These are phyloP conservation scores for Kodamaea sagamina DNA, from an alignment of 805 yeast species.

Conservation along the genomic window DNA sequence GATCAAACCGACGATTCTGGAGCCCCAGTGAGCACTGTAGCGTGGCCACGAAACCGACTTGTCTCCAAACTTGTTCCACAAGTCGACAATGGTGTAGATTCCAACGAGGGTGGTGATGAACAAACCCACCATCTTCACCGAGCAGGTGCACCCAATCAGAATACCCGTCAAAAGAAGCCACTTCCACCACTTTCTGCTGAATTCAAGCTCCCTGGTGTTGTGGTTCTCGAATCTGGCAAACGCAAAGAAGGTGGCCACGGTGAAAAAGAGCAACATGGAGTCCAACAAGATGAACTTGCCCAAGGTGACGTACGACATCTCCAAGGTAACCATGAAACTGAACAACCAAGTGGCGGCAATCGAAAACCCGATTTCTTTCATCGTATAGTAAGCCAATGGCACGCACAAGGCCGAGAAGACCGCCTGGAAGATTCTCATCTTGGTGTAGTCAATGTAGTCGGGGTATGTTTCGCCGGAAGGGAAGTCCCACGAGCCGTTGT, in stretches of 20 bases:
- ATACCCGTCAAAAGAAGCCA: constrained; percentile 87
- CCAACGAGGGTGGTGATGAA: constrained; percentile 89
- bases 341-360: constrained; percentile 74
- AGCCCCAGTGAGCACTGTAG: constrained; percentile 64
- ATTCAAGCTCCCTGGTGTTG: constrained; percentile 47
- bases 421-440: constrained; percentile 89
- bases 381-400: constrained; percentile 84
- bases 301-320: constrained; percentile 78
- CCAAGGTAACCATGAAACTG: constrained; percentile 77
- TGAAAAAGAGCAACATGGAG: constrained; percentile 87
- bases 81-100: constrained; percentile 80
- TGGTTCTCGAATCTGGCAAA: constrained; percentile 71
- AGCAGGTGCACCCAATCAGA: constrained; percentile 83
- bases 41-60: constrained; percentile 49
- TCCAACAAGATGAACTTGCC: constrained; percentile 90
- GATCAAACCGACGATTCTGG: constrained; percentile 65
- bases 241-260: constrained; percentile 76
- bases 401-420: constrained; percentile 79
- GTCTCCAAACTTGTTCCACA: constrained; percentile 84
- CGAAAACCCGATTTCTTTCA: constrained; percentile 72
- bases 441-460: constrained; percentile 70
- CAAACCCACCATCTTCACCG: constrained; percentile 96
- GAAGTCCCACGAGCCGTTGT: constrained; percentile 86
- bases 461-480: constrained; percentile 82
- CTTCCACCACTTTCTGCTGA: constrained; percentile 86